These are phyloP conservation scores for Solanum chacoense DNA, from an alignment of 305 asterid species.

Conservation along the genomic window DNA sequence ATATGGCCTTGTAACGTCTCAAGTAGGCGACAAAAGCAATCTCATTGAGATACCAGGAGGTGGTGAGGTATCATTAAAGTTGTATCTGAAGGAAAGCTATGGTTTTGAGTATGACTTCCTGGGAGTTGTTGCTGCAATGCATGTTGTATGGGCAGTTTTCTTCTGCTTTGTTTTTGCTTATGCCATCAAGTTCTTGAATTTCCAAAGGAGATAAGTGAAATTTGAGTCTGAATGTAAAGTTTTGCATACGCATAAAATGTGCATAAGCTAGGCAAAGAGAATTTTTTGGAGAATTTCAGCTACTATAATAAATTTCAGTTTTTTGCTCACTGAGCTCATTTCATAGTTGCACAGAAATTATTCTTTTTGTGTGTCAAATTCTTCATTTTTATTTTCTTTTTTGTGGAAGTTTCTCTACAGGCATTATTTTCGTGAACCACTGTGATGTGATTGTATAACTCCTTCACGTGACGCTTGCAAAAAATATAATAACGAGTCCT, in stretches of 20 bases:
- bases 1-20: conserved; percentile 81
- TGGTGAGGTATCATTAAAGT: conserved; percentile 24
- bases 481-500: background rate
- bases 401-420: background rate
- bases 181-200: conserved; percentile 74
- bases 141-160: conserved; percentile 63
- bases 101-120: conserved; percentile 74
- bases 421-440: background rate
- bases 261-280: background rate
- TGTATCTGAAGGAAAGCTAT: conserved; percentile 27
- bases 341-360: background rate
- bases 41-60: conserved; percentile 44
- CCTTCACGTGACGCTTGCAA: background rate
- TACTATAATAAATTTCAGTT: background rate
- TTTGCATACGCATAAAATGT: background rate
- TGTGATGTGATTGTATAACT: background rate
- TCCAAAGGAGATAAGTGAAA: conserved; percentile 62
- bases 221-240: background rate
- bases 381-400: background rate
- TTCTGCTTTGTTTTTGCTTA: conserved; percentile 68
- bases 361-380: background rate
- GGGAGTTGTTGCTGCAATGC: conserved; percentile 57
- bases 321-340: background rate
- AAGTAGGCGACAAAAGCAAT: conserved; percentile 42
- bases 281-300: background rate